Evolutionary conservation across 768 basidiomycete species (phyloP).

Genomic region (Mycena latifolia): DNA sequence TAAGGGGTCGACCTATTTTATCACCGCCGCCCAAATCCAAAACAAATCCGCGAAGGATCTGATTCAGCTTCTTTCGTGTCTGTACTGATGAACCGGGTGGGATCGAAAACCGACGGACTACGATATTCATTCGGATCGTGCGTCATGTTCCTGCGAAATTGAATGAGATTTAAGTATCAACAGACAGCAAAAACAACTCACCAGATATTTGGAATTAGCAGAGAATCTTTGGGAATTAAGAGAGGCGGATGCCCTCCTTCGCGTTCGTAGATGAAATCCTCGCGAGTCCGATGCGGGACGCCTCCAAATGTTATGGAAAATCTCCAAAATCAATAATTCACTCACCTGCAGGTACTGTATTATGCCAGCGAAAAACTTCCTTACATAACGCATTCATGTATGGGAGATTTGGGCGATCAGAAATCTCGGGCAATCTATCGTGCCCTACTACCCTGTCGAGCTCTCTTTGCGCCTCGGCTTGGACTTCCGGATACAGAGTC

Average conservation of each 20-base stretch:
- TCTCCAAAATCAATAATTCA: no score
- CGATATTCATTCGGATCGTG: constrained; percentile 37
- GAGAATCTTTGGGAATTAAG: constrained; percentile 42
- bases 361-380: constrained; percentile 42
- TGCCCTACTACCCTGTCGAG: constrained; percentile 42
- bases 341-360: constrained; percentile 12
- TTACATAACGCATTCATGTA: constrained; percentile 42
- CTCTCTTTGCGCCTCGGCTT: constrained; percentile 42
- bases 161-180: background rate
- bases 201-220: constrained; percentile 43
- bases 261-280: constrained; percentile 41
- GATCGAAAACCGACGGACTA: constrained; percentile 39
- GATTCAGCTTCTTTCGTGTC: constrained; percentile 38
- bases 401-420: constrained; percentile 39
- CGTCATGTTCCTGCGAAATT: constrained; percentile 36
- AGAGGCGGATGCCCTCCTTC: constrained; percentile 14
- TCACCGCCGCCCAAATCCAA: constrained; percentile 61
- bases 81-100: constrained; percentile 33
- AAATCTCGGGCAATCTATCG: constrained; percentile 40
- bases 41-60: constrained; percentile 53
- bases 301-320: no score
- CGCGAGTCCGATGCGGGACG: constrained; percentile 44
- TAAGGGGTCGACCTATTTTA: no score
- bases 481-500: constrained; percentile 42
- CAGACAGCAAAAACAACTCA: background rate